Percentiles rank a stretch among this genome's conserved stretches.
Conservation (phyloP, 2,329 filamentous ascomycete species). For the Ascochyta viciae-villosae region DNA sequence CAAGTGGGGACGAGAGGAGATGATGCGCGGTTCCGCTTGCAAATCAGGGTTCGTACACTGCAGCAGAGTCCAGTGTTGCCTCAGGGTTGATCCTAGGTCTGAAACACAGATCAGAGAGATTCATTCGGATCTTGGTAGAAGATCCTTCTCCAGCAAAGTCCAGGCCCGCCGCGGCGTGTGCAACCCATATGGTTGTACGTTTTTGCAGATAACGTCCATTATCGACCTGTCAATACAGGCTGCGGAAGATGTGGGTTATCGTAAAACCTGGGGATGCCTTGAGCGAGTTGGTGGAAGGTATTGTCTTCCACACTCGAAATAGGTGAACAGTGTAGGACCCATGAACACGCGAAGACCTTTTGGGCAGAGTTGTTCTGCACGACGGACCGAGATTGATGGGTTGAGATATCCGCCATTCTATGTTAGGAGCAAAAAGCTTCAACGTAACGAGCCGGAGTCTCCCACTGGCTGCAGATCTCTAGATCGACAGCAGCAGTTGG, state of each 20-base stretch:
- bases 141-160: not conserved
- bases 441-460: not conserved
- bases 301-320: not conserved
- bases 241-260: not conserved
- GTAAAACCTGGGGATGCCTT: not conserved
- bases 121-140: not conserved
- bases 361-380: not conserved
- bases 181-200: slow-evolving; percentile 4
- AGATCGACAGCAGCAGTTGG: not conserved
- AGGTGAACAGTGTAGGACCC: not conserved
- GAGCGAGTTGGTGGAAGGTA: not conserved
- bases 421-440: not conserved
- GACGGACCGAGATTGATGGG: not conserved
- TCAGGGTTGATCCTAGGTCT: slow-evolving; percentile 4
- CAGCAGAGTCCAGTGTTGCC: not conserved
- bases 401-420: not conserved
- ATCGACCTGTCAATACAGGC: not conserved
- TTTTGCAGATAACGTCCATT: not conserved
- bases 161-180: slow-evolving; percentile 1
- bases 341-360: not conserved
- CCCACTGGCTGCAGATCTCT: slow-evolving; percentile 5
- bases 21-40: slow-evolving; percentile 3
- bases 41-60: slow-evolving; percentile 4
- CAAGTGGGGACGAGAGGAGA: slow-evolving; percentile 3
- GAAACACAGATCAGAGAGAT: not conserved